Evolutionary conservation across 1,139 yeast species (phyloP).

Genomic region (Eremothecium cymbalariae): DNA sequence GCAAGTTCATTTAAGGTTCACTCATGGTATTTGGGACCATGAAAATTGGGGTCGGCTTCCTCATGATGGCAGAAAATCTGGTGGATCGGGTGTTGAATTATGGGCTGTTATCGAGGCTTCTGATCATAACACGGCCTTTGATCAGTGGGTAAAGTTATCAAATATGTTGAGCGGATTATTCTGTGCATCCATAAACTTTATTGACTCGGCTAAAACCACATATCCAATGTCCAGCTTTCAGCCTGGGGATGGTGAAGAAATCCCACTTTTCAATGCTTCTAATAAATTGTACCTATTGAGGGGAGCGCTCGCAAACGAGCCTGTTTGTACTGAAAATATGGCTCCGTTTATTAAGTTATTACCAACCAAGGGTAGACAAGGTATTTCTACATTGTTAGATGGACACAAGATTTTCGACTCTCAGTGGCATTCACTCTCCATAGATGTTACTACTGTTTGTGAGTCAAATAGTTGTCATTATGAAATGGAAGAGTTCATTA

Average conservation of each 20-base stretch:
- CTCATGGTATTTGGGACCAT: conserved; percentile 95
- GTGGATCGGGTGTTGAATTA: conserved; percentile 94
- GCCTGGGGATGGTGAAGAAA: conserved; percentile 22
- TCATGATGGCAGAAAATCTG: conserved; percentile 58
- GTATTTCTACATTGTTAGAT: conserved; percentile 74
- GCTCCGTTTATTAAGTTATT: conserved; percentile 86
- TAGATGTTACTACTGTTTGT: conserved; percentile 66
- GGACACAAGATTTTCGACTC: conserved; percentile 97
- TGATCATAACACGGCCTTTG: conserved; percentile 45
- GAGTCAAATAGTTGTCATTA: conserved; percentile 39
- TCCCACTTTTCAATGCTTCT: conserved; percentile 26
- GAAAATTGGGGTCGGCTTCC: conserved; percentile 85
- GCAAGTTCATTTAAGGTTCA: conserved; percentile 74
- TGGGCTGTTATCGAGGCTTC: conserved; percentile 79
- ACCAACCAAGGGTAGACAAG: conserved; percentile 91
- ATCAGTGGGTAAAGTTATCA: conserved; percentile 63
- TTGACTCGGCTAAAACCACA: conserved; percentile 73
- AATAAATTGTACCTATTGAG: conserved; percentile 50
- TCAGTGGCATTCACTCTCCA: conserved; percentile 89
- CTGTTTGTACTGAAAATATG: conserved; percentile 92
- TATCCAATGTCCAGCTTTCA: conserved; percentile 50
- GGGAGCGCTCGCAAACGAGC: conserved; percentile 91
- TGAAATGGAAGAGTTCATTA: conserved; percentile 61
- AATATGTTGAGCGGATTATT: conserved; percentile 82
- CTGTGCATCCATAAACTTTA: conserved; percentile 89